phyloP scores from a whole-genome alignment of 1,284 basidiomycete genomes.

The Paramarasmius palmivorus region DNA sequence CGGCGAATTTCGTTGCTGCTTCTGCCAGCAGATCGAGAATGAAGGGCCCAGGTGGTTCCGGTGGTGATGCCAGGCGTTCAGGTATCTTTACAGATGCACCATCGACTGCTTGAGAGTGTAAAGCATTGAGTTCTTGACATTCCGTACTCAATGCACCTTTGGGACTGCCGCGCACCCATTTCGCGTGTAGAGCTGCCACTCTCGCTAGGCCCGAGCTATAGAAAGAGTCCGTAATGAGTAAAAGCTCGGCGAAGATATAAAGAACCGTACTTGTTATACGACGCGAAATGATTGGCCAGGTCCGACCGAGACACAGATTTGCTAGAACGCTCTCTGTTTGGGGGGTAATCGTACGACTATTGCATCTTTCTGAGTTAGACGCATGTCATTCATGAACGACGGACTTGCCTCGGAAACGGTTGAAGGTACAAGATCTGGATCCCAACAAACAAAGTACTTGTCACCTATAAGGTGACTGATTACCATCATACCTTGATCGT shows the following conservation, averaged over 20 bases:
- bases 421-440: conserved; percentile 58
- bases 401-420: conserved; percentile 48
- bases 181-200: conserved; percentile 53
- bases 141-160: conserved; percentile 60
- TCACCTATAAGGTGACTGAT: conserved; percentile 43
- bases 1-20: conserved; percentile 45
- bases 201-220: conserved; percentile 52
- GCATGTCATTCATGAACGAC: too few relatives aligned
- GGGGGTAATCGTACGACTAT: conserved; percentile 67
- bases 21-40: conserved; percentile 54
- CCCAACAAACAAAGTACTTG: conserved; percentile 68
- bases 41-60: conserved; percentile 42
- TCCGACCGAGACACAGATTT: conserved; percentile 51
- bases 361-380: too few relatives aligned
- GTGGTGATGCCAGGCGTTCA: conserved; percentile 47
- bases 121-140: conserved; percentile 68
- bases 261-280: conserved; percentile 54
- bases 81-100: conserved; percentile 61
- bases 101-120: conserved; percentile 68
- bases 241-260: conserved; percentile 1
- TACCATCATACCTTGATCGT: not conserved
- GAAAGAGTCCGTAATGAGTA: not conserved
- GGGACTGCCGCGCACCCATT: conserved; percentile 56
- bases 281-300: conserved; percentile 61
- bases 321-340: conserved; percentile 51